Base-by-base conservation (phyloP, 768 basidiomycete genomes). In the Neoboletus magnificus region DNA sequence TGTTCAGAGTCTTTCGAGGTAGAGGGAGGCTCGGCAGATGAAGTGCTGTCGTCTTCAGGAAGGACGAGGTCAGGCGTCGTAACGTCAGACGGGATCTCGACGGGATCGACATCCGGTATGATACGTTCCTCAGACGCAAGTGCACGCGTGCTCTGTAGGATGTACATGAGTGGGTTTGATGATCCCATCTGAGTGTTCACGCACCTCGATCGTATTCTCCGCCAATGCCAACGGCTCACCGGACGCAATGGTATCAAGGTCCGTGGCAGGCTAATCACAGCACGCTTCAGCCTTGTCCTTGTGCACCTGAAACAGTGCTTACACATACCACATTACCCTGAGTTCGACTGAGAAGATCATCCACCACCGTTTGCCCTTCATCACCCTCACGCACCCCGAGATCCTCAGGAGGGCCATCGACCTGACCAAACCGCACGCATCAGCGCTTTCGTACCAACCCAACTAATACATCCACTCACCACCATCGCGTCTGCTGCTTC, bases 51-150 rank as follows among this genome's bases (percentile, higher is more conserved):
- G 10, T 55, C 53, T 15, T 65, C 58, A 6, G 65, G 63, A 1
- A 66, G 47, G 29, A 67, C 1, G 10, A 67, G 63, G 18, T 63
- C 51, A 22, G 61, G 59, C 5, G 59, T 55, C 4, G 35, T 42
- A 23, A 25, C 1, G 18, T 22, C 30, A 8, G 48, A 50, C 36
- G 5, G 1, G 11, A 5, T 13, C 16, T 30, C 23, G 15, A 40
- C 22, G 22, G 8, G 7, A 35, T 40, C 42, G 15, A 2, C 6
- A 12, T 46, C 33, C n/a, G 16, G 36, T n/a, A n/a, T 13, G 25
- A n/a, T 25, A 22, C 8, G 20, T 12, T 40, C 42, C 15, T 47
- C 43, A 10, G 18, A n/a, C 9, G 12, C 16, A 18, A 25, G 16
- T 12, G 5, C 32, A 2, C 15, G 36, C 23, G 44, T 12, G 25